These are phyloP conservation scores for Gilbertella persicaria DNA, from an alignment of 371 early-diverging fungal species.

Conservation along the genomic window DNA sequence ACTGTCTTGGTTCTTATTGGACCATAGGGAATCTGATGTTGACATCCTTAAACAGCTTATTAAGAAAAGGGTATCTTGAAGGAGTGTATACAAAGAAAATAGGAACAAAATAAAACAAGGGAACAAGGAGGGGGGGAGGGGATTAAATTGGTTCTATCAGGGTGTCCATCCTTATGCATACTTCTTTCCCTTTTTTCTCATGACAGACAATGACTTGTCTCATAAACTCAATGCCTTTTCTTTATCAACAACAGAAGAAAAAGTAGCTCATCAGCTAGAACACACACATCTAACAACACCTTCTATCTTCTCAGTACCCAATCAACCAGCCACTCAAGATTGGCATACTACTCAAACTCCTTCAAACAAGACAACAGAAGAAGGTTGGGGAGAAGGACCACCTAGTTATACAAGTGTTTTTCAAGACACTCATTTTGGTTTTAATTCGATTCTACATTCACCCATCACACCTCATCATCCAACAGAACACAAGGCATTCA, in stretches of 20 bases:
- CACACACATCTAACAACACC: constrained; percentile 6
- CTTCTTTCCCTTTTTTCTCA: background rate
- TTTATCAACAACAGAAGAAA: constrained; percentile 22
- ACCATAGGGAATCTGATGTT: background rate
- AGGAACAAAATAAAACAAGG: too few species aligned
- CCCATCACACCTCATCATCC: background rate
- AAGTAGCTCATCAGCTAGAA: constrained; percentile 6
- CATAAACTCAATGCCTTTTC: constrained; percentile 8
- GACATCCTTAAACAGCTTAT: too few species aligned
- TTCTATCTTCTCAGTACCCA: background rate
- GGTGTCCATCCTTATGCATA: too few species aligned
- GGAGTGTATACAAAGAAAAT: too few species aligned
- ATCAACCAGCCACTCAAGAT: background rate
- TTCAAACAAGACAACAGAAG: background rate
- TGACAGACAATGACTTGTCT: background rate
- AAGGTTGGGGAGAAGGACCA: constrained; percentile 28
- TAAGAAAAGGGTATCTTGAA: too few species aligned
- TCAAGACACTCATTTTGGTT: constrained; percentile 29
- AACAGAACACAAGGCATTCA: constrained; percentile 20
- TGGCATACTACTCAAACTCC: background rate
- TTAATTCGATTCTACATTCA: constrained; percentile 20
- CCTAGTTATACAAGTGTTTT: constrained; percentile 18
- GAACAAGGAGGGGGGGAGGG: too few species aligned
- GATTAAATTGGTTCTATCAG: too few species aligned
- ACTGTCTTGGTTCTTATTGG: background rate